Percentiles rank a stretch among this genome's conserved stretches.
phyloP scores from a whole-genome alignment of 1,284 basidiomycete genomes.

The Somion occarium region DNA sequence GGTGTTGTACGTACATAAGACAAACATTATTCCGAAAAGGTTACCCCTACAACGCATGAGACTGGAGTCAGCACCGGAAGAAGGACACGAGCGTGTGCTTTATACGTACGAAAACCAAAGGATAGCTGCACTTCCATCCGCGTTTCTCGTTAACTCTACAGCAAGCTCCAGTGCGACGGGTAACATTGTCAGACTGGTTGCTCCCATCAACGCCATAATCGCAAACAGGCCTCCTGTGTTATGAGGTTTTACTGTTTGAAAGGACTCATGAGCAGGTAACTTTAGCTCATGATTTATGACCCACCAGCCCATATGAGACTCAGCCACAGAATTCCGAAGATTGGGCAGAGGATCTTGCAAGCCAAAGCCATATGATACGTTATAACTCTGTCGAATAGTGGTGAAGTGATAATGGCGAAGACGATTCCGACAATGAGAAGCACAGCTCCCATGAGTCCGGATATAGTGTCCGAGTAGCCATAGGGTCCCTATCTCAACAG shows the following conservation, averaged over 20 bases:
- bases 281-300: constrained; percentile 14
- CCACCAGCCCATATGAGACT: constrained; percentile 73
- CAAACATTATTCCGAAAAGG: constrained; percentile 55
- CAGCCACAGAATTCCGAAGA: constrained; percentile 59
- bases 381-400: constrained; percentile 73
- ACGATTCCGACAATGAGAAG: constrained; percentile 67
- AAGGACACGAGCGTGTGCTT: too few species aligned
- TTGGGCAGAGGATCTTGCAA: constrained; percentile 54
- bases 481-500: constrained; percentile 52
- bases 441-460: constrained; percentile 66
- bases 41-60: constrained; percentile 63
- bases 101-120: constrained; percentile 62
- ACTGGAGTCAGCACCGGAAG: too few species aligned
- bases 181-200: constrained; percentile 59
- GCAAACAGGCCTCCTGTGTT: constrained; percentile 57
- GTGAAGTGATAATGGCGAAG: constrained; percentile 59
- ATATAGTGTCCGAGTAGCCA: constrained; percentile 60
- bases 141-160: constrained; percentile 72
- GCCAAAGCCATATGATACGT: constrained; percentile 63
- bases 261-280: not conserved
- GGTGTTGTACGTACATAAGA: constrained; percentile 45
- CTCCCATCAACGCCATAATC: constrained; percentile 64
- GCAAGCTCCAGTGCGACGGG: constrained; percentile 72
- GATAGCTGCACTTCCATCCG: constrained; percentile 68
- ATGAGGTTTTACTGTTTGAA: constrained; percentile 47